Base-by-base conservation (phyloP, 2,329 filamentous ascomycete genomes). In the Zymoseptoria ardabiliae region DNA sequence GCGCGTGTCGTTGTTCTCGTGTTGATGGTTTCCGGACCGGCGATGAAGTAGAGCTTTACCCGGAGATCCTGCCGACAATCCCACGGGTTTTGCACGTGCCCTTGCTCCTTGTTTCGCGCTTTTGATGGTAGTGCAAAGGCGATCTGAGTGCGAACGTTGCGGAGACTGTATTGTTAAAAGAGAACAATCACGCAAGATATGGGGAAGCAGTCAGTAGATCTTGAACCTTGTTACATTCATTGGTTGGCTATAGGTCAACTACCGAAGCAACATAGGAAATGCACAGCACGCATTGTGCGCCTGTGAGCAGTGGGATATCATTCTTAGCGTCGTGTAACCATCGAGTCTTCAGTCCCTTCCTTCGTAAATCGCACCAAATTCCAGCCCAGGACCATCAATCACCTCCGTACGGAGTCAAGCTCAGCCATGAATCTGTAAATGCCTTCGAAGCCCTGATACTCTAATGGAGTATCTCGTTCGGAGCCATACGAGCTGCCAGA, bases 371-470 rank as follows among this genome's bases (percentile, higher is more conserved):
- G 13, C 17, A 4, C 51, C 17, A 6, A 28, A 54, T 23, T 25
- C 41, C 51, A 52, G 13, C 17, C 17, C 5, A 45, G 8, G n/a
- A n/a, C 13, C 20, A 50, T 17, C 21, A 21, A 72, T 65, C 59
- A 66, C 66, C 65, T 72, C 35, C 68, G 58, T 48, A 78, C 78
- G 50, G 75, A 73, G 70, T 87, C 84, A 66, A 85, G 86, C 63
- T 86, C 81, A 65, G 85, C 82, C 60, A 88, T 77, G 68, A 88
- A 88, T 55, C 79, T 78, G 67, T 86, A 85, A 35, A 89, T 87
- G 2, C 85, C 85, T 68, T 88, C 83, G 13, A 85, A 73, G 4
- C 84, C 82, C 62, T 86, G 84, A 63, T 85, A 86, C 55, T 82
- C 82, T 11, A 85, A 76, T 2, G 78, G 78, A 23, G 73, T 74